Base-by-base conservation (phyloP, 1,284 basidiomycete genomes). In the Neolentinus lepideus region DNA sequence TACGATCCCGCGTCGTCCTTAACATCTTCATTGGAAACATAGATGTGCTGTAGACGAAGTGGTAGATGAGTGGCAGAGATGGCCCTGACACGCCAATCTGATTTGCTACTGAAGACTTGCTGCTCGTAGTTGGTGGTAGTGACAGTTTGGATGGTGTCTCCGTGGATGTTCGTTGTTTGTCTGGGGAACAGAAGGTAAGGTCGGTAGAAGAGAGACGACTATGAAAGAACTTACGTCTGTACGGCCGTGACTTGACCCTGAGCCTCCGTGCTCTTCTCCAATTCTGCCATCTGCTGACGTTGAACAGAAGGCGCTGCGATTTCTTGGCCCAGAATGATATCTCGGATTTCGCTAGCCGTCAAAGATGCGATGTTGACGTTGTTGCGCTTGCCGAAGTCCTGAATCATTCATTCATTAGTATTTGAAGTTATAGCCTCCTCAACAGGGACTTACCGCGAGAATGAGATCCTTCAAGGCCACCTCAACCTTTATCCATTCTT, bases 401-500 rank as follows among this genome's bases (percentile, higher is more conserved):
- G 57, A 57, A 47, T 54, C 19, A 43, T 9, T 54, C 19, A 43
- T 9, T 25, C 45, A 26, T 52, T 4, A 43, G 19, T 43, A 43
- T 21, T n/a, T n/a, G 38, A 16, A 63, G 53, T 58, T 58, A 61
- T 38, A 54, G 11, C 51, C 12, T 31, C 36, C 2, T 2, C 21
- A 48, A 26, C 29, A n/a, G 35, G 22, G 25, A 70, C 81, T 58
- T 65, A 88, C 87, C 60, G 89, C 88, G 53, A 96, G 75, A 66
- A 96, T 95, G 51, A 96, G 82, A 62, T 96, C 93, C 70, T 92
- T 95, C 76, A 99, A 87, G 1, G 96, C 95, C 48, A 98, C 92
- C 75, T 99, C 97, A 47, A 98, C 97, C 74, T 97, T 96, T 75
- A 99, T 98, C 97, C 97, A 99, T 64, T 98, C 95, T 62, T 98